phyloP scores from a whole-genome alignment of 371 early-diverging fungal genomes.

The Apophysomyces trapeziformis region DNA sequence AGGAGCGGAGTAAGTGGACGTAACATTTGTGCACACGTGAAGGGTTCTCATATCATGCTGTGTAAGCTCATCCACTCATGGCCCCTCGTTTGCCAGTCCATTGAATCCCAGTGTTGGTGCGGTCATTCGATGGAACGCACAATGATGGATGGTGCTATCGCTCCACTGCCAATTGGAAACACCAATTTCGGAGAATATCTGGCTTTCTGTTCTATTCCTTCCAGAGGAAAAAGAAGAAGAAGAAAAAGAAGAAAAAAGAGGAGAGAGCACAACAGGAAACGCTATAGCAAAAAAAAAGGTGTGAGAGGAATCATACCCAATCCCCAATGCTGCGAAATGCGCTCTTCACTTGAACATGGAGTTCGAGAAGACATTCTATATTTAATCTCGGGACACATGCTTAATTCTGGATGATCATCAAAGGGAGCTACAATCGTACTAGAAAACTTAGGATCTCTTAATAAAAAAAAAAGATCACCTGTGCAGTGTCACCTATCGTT shows the following conservation, averaged over 20 bases:
- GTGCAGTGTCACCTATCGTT: conserved; percentile 15
- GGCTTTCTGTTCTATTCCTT: conserved; percentile 4
- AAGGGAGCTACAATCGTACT: conserved; percentile 6
- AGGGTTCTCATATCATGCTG: not conserved
- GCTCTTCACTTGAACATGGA: not conserved
- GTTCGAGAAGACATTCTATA: conserved; percentile 6
- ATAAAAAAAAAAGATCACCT: conserved; percentile 4
- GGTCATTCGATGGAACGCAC: not conserved
- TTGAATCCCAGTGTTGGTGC: conserved; percentile 9
- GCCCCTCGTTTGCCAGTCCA: conserved; percentile 5
- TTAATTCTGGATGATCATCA: conserved; percentile 10
- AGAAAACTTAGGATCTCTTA: conserved; percentile 6
- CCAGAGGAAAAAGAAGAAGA: conserved; percentile 8
- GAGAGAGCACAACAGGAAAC: not conserved
- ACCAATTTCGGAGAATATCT: not conserved
- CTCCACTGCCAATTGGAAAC: not conserved
- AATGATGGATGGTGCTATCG: not conserved
- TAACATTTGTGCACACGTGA: conserved; percentile 16
- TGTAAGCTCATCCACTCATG: conserved; percentile 3
- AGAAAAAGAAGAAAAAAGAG: conserved; percentile 8
- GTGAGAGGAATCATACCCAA: not conserved
- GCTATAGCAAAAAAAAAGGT: not conserved
- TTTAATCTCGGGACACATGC: conserved; percentile 9
- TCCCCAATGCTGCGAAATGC: not conserved
- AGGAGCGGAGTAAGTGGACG: conserved; percentile 20